Percentiles rank a stretch among this genome's conserved stretches.
Conservation (phyloP, 768 basidiomycete species). For the Daedaleopsis nitida region DNA sequence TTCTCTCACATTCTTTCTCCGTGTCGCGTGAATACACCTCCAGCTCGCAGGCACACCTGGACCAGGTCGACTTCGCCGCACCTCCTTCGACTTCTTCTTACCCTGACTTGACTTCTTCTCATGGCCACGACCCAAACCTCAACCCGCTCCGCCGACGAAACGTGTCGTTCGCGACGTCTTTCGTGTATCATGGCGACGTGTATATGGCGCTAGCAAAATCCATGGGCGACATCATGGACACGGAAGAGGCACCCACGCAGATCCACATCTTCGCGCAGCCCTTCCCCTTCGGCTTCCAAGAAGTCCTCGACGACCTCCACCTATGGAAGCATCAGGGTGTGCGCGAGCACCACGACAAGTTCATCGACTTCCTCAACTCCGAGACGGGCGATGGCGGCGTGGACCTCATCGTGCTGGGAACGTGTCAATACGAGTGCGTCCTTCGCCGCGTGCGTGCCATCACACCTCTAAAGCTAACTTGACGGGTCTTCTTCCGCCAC, state of each 20-base stretch:
- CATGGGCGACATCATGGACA: constrained; percentile 21
- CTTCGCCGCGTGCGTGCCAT: not conserved
- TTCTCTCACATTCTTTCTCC: constrained; percentile 5
- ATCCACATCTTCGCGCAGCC: constrained; percentile 35
- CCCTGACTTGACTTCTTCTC: not conserved
- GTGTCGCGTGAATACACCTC: not conserved
- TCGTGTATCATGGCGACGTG: constrained; percentile 39
- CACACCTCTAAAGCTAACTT: not conserved
- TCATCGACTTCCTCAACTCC: constrained; percentile 30
- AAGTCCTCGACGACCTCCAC: constrained; percentile 33
- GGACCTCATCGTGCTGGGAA: constrained; percentile 41
- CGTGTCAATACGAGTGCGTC: constrained; percentile 45
- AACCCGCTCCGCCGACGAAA: constrained; percentile 19
- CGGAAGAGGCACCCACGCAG: not conserved
- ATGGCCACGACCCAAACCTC: not conserved
- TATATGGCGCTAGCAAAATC: constrained; percentile 40
- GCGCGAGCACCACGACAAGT: constrained; percentile 26
- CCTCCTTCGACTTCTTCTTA: not conserved
- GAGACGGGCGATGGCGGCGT: constrained; percentile 21
- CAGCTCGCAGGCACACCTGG: not conserved
- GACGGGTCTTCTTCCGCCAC: not conserved
- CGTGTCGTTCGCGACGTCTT: constrained; percentile 36
- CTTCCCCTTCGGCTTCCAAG: constrained; percentile 35
- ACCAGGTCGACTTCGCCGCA: not conserved
- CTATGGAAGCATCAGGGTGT: constrained; percentile 31